Conservation (phyloP, 169 alveolate species). For the Plasmodium fragile region DNA sequence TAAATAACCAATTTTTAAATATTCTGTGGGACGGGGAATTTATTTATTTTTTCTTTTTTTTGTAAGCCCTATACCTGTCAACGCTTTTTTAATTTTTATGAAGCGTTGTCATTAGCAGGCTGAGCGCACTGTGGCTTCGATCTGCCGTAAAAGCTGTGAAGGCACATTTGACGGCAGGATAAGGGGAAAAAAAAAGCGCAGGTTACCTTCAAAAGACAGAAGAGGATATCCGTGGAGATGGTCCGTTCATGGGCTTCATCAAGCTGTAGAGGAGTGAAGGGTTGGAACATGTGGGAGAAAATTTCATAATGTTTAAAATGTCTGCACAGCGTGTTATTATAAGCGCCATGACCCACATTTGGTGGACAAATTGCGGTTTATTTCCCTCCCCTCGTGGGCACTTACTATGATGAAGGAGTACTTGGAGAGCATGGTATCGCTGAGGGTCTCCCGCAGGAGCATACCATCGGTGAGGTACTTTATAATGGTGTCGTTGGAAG, state of each 20-base stretch:
- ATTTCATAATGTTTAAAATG: neutral
- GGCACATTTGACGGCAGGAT: neutral
- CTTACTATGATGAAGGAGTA: slow-evolving; percentile 94
- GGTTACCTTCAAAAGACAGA: slow-evolving; percentile 95
- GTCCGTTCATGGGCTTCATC: slow-evolving; percentile 99
- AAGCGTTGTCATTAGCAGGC: slow-evolving; percentile 70
- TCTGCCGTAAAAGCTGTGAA: neutral
- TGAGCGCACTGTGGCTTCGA: neutral
- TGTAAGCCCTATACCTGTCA: slow-evolving; percentile 92
- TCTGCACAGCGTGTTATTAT: neutral
- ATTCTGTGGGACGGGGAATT: neutral
- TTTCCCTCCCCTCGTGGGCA: neutral
- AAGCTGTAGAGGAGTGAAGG: slow-evolving; percentile 79
- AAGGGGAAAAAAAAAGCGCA: neutral
- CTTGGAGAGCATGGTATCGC: slow-evolving; percentile 92
- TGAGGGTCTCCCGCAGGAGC: slow-evolving; percentile 97
- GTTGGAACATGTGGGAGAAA: neutral
- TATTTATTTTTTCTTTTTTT: neutral
- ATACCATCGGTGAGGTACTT: slow-evolving; percentile 99
- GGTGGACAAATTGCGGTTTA: neutral
- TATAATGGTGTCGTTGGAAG: slow-evolving; percentile 96
- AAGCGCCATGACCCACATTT: neutral
- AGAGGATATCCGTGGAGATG: slow-evolving; percentile 97
- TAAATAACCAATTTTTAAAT: neutral
- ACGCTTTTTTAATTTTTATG: slow-evolving; percentile 64